phyloP scores from a whole-genome alignment of 352 stramenopile genomes.

The Phytophthora chlamydospora region DNA sequence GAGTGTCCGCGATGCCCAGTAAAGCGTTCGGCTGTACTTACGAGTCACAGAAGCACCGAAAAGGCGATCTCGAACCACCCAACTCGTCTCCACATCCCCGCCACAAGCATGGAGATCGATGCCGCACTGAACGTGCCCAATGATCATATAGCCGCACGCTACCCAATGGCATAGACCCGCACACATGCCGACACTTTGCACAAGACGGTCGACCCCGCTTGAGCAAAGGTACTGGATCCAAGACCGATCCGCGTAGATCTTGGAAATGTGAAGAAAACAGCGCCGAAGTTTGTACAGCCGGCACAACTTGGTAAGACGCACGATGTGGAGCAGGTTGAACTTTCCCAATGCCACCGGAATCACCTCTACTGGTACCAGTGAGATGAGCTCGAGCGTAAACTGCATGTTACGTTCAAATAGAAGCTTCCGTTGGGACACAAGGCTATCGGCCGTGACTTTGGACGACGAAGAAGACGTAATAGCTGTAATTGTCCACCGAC shows the following conservation, averaged over 20 bases:
- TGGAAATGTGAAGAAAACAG: conserved; percentile 44
- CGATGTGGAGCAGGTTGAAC: conserved; percentile 63
- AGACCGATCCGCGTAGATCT: conserved; percentile 48
- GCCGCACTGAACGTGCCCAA: conserved; percentile 61
- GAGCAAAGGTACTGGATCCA: conserved; percentile 58
- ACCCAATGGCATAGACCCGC: conserved; percentile 56
- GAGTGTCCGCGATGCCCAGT: conserved; percentile 62
- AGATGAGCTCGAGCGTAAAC: conserved; percentile 57
- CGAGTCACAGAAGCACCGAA: conserved; percentile 42
- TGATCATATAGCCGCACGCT: conserved; percentile 72
- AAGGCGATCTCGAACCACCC: conserved; percentile 63
- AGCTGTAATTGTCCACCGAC: conserved; percentile 56
- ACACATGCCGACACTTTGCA: conserved; percentile 42
- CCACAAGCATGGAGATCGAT: conserved; percentile 49
- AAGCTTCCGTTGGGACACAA: conserved; percentile 15
- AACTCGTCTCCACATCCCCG: conserved; percentile 49
- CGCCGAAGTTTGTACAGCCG: conserved; percentile 50
- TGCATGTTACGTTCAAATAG: conserved; percentile 24
- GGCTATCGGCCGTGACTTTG: not conserved
- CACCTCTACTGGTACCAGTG: conserved; percentile 58
- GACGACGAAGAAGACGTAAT: conserved; percentile 29
- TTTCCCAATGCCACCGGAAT: conserved; percentile 32
- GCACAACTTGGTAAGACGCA: conserved; percentile 65
- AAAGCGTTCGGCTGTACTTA: conserved; percentile 64
- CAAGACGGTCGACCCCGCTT: conserved; percentile 60